Base-by-base conservation (phyloP, 495 filamentous ascomycete genomes). In the Podospora tetraspora region DNA sequence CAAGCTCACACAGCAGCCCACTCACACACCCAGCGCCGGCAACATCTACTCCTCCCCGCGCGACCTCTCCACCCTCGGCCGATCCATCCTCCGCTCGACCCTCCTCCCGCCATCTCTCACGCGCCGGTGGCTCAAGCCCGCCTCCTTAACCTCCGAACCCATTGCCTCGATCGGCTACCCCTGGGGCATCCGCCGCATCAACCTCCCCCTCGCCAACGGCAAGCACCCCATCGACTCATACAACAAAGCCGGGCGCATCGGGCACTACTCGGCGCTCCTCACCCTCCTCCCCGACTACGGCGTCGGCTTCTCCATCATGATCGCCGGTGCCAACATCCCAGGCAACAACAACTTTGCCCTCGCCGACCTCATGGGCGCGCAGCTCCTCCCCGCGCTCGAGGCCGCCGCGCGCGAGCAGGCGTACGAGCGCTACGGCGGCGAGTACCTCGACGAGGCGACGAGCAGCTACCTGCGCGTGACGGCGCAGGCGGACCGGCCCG, bases 61-160 rank as follows among this genome's bases (percentile, higher is more conserved):
- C 22, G 87, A 90, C 73, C 73, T 89, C 61, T 77, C 81, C 5
- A 78, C 72, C 29, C 73, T 89, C 3, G 86, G 86, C 11, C 84
- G 82, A 16, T 81, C 82, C 52, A 87, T 90, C 70, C 78, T 90
- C 24, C 77, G 75, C 19, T 83, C 79, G 21, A 78, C 79, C 0
- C 75, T 89, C 0, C 73, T 89, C 1, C 61, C 78, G 0, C 74
- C 80, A 0, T 71, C 76, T 3, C 66, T 79, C 16, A 89, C 87
- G 0, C 79, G 84, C 66, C 73, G 80, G 57, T 90, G 86, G 88
- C 76, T 90, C 60, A 87, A 88, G 68, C 88, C 87, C 0, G 59
- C 68, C 8, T 69, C 80, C 0, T 77, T 84, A 24, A 86, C 85
- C 3, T 78, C 86, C 3, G 79, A 81, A 37, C 72, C 83, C 0